Percentiles rank a stretch among this genome's conserved stretches.
Conservation (phyloP, 1,284 basidiomycete genomes). For the Somion occarium region DNA sequence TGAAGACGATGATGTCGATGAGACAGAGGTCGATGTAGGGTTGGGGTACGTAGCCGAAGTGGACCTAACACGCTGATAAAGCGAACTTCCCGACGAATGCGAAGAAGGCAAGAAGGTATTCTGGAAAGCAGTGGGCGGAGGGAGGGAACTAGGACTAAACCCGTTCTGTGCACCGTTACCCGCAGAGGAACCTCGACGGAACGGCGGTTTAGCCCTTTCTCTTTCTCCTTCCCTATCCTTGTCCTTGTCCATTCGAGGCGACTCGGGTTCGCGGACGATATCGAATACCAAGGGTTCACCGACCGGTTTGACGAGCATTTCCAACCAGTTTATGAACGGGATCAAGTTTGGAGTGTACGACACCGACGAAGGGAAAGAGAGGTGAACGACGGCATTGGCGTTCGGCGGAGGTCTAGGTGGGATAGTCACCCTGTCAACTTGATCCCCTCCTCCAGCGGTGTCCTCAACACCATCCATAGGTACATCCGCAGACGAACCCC, state of each 20-base stretch:
- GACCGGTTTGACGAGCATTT: slow-evolving; percentile 51
- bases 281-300: slow-evolving; percentile 19
- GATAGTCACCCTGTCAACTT: slow-evolving; percentile 17
- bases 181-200: not conserved
- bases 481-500: not conserved
- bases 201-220: not conserved
- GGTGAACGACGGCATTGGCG: slow-evolving; percentile 66
- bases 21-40: slow-evolving; percentile 23
- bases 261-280: slow-evolving; percentile 15
- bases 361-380: slow-evolving; percentile 69
- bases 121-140: slow-evolving; percentile 26
- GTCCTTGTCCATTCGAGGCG: too few relatives aligned
- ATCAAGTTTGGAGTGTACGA: slow-evolving; percentile 44
- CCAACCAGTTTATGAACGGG: slow-evolving; percentile 57
- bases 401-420: slow-evolving; percentile 64
- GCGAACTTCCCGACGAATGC: slow-evolving; percentile 12
- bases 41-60: slow-evolving; percentile 26
- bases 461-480: slow-evolving; percentile 1
- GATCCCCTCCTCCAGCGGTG: slow-evolving; percentile 6
- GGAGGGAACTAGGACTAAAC: slow-evolving; percentile 26
- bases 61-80: slow-evolving; percentile 26
- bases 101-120: slow-evolving; percentile 23
- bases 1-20: not conserved
- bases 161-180: slow-evolving; percentile 9
- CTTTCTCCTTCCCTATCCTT: slow-evolving; percentile 2